A percentile compares a stretch with the other conserved stretches of the same genome.
Conservation (phyloP, 768 basidiomycete genomes). For the Thelephora aurantiotincta region DNA sequence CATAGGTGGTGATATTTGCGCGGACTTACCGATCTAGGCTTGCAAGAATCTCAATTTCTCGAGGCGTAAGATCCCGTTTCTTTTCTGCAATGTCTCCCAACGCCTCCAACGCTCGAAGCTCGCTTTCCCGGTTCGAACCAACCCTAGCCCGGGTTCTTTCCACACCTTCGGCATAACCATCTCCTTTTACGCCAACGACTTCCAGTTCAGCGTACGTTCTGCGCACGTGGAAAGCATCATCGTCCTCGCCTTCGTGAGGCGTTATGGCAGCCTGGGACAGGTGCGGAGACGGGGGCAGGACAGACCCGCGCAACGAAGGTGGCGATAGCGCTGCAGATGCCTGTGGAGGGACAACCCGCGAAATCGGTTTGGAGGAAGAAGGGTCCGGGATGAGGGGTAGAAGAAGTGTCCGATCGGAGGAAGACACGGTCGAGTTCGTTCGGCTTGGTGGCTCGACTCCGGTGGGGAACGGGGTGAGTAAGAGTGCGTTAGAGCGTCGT, state of each 20-base stretch:
- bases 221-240: slow-evolving; percentile 72
- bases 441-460: not conserved
- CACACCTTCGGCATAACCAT: slow-evolving; percentile 88
- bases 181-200: slow-evolving; percentile 79
- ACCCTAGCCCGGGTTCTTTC: slow-evolving; percentile 80
- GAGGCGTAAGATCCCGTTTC: slow-evolving; percentile 48
- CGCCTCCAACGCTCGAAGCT: slow-evolving; percentile 40
- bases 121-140: slow-evolving; percentile 39
- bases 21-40: slow-evolving; percentile 74
- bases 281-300: slow-evolving; percentile 21
- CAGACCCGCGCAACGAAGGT: no score
- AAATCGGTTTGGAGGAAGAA: slow-evolving; percentile 8
- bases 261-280: slow-evolving; percentile 20
- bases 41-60: slow-evolving; percentile 58
- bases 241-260: slow-evolving; percentile 68
- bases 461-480: not conserved
- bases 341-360: slow-evolving; percentile 5
- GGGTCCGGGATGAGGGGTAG: slow-evolving; percentile 2
- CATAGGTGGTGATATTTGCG: not conserved
- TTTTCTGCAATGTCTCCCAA: slow-evolving; percentile 46
- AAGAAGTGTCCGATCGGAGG: slow-evolving; percentile 1
- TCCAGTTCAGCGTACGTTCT: slow-evolving; percentile 88
- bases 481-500: not conserved
- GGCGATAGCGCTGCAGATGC: slow-evolving; percentile 12
- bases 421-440: not conserved